Conservation (phyloP, 2,329 filamentous ascomycete genomes). For the Fusarium incarnatum region DNA sequence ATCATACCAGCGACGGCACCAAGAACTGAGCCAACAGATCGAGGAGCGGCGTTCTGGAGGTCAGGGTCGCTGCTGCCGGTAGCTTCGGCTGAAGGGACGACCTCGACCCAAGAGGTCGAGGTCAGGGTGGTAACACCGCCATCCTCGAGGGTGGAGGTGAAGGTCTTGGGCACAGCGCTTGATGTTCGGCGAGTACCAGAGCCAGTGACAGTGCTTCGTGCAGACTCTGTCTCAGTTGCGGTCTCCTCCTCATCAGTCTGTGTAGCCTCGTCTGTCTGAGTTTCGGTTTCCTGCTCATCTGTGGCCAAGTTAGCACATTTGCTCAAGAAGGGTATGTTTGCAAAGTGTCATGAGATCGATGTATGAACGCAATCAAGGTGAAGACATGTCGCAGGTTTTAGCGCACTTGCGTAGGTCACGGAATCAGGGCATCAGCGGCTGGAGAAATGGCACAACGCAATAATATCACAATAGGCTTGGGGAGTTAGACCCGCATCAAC, state of each 20-base stretch:
- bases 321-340: background rate
- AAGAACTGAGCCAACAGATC: slow-evolving; percentile 41
- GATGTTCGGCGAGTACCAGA: slow-evolving; percentile 52
- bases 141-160: slow-evolving; percentile 60
- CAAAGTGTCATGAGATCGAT: slow-evolving; percentile 19
- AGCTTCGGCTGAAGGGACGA: slow-evolving; percentile 52
- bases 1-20: slow-evolving; percentile 47
- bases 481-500: slow-evolving; percentile 26
- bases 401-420: slow-evolving; percentile 43
- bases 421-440: slow-evolving; percentile 5
- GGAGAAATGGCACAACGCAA: slow-evolving; percentile 22
- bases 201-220: slow-evolving; percentile 49
- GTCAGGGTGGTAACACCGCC: slow-evolving; percentile 61
- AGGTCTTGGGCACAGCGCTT: slow-evolving; percentile 53
- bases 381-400: slow-evolving; percentile 1
- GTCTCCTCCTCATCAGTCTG: slow-evolving; percentile 37
- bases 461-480: slow-evolving; percentile 36
- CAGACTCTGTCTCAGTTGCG: slow-evolving; percentile 36
- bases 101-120: slow-evolving; percentile 62
- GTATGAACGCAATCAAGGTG: slow-evolving; percentile 11
- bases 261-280: slow-evolving; percentile 32
- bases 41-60: slow-evolving; percentile 54
- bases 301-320: slow-evolving; percentile 20
- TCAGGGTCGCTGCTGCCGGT: slow-evolving; percentile 47
- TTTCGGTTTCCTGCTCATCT: slow-evolving; percentile 27